Base-by-base conservation (phyloP, 2,329 filamentous ascomycete species). In the Colletotrichum sp. region DNA sequence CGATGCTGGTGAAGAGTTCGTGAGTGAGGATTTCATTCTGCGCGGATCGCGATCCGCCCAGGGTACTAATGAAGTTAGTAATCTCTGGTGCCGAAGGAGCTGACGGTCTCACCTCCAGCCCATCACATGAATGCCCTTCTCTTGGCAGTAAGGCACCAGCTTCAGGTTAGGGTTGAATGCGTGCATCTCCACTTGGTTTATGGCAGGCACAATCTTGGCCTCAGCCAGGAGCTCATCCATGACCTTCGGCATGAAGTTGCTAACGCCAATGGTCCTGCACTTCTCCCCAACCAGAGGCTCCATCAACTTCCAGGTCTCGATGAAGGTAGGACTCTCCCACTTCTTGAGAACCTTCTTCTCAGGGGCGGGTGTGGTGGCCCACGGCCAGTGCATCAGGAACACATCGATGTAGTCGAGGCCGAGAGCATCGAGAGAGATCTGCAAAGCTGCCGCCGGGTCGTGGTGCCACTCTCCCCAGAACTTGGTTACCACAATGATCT, bases 401-500 rank as follows among this genome's bases (percentile, higher is more conserved):
- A 84, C 72, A 68, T 84, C 83, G 24, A 84, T 52, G 69, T 84
- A 84, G 55, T 83, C 83, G 6, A 83, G 69, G 7, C 78, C 79
- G 6, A 83, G 78, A 34, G 78, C 75, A 3, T 78, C 67, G 2
- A 85, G 82, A 1, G 82, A 83, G 13, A 70, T 75, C n/a, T 80
- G 67, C 13, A 84, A 78, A 4, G 80, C 82, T 15, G 77, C 78
- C 16, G 74, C 79, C 2, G 82, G 81, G 22, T 80, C 76, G 44
- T 84, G 81, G 32, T 76, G 75, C 62, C 80, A 82, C 79, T 93
- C 18, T 65, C 80, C 80, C 73, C 79, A 79, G 67, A 85, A 78
- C 75, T 85, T 85, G 59, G 81, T 84, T 62, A 84, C 82, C 28
- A 84, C 85, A 85, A 90, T 91, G 82, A 92, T 89, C 77, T 92